A percentile compares a stretch with the other conserved stretches of the same genome.
Evolutionary conservation across 2,329 filamentous ascomycete species (phyloP).

Genomic region (Neodidymelliopsis sp.): DNA sequence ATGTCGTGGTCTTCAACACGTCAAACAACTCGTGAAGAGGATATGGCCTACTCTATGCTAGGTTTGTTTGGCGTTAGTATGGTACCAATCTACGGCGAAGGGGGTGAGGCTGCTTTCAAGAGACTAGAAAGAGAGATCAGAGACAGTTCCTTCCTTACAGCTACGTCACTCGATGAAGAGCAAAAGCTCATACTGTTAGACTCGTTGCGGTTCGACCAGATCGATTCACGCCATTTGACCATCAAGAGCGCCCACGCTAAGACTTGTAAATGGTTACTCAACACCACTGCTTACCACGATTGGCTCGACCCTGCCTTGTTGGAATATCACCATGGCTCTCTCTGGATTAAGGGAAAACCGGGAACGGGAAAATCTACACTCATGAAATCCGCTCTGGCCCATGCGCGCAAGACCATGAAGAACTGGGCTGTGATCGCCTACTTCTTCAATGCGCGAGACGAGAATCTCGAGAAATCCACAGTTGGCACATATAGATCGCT

Average conservation of each 20-base stretch:
- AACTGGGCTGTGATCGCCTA: slow-evolving; percentile 20
- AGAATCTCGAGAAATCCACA: slow-evolving; percentile 29
- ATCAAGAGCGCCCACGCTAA: slow-evolving; percentile 50
- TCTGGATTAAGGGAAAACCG: slow-evolving; percentile 57
- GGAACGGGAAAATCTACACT: slow-evolving; percentile 53
- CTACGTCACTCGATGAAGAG: background rate
- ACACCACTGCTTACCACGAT: slow-evolving; percentile 40
- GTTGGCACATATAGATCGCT: slow-evolving; percentile 36
- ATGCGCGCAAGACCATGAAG: slow-evolving; percentile 18
- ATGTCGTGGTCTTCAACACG: slow-evolving; percentile 15
- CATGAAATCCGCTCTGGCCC: slow-evolving; percentile 45
- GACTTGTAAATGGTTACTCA: slow-evolving; percentile 55
- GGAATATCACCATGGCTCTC: slow-evolving; percentile 48
- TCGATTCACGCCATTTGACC: slow-evolving; percentile 47
- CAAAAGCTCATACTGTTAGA: slow-evolving; percentile 36
- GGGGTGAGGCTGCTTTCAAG: background rate
- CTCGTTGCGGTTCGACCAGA: slow-evolving; percentile 50
- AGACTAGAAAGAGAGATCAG: slow-evolving; percentile 3
- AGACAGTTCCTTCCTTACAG: background rate
- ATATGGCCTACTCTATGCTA: no score
- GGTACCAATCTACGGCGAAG: slow-evolving; percentile 2
- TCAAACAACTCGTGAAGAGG: slow-evolving; percentile 19
- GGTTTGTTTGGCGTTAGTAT: slow-evolving; percentile 23
- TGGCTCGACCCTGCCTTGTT: slow-evolving; percentile 49
- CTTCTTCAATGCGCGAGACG: slow-evolving; percentile 40